A percentile compares a stretch with the other conserved stretches of the same genome.
Conservation (phyloP, 371 early-diverging fungal genomes). For the Rhizopus arrhizus region DNA sequence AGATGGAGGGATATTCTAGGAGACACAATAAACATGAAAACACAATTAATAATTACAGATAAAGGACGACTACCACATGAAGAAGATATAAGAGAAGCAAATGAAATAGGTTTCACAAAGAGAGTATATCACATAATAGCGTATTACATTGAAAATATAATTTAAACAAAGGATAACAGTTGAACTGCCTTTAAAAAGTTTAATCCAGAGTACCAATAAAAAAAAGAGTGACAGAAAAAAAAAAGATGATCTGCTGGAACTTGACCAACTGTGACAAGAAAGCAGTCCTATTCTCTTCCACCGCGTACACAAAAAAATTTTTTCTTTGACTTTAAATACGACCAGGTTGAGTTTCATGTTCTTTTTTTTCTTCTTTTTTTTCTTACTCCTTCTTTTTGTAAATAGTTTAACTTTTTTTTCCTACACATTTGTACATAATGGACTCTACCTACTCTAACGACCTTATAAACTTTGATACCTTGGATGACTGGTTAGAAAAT, state of each 20-base stretch:
- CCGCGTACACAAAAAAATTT: not conserved
- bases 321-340: not conserved
- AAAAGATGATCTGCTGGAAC: conserved; percentile 2
- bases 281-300: not conserved
- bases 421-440: conserved; percentile 12
- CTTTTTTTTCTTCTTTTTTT: not conserved
- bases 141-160: conserved; percentile 1
- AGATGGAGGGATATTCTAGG: not conserved
- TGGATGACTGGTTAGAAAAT: conserved; percentile 37
- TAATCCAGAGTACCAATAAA: conserved; percentile 1
- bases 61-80: not conserved
- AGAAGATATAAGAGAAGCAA: not conserved
- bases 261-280: conserved; percentile 6
- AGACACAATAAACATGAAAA: not conserved
- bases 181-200: not conserved
- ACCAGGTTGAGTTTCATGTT: not conserved
- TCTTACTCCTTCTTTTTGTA: conserved; percentile 7
- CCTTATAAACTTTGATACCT: conserved; percentile 24
- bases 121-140: not conserved
- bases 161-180: conserved; percentile 1
- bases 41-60: not conserved
- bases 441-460: conserved; percentile 14
- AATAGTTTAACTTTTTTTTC: conserved; percentile 4
- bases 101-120: not conserved
- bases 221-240: not conserved